Conservation (phyloP, 2,329 filamentous ascomycete species). For the Thelonectria discophora region DNA sequence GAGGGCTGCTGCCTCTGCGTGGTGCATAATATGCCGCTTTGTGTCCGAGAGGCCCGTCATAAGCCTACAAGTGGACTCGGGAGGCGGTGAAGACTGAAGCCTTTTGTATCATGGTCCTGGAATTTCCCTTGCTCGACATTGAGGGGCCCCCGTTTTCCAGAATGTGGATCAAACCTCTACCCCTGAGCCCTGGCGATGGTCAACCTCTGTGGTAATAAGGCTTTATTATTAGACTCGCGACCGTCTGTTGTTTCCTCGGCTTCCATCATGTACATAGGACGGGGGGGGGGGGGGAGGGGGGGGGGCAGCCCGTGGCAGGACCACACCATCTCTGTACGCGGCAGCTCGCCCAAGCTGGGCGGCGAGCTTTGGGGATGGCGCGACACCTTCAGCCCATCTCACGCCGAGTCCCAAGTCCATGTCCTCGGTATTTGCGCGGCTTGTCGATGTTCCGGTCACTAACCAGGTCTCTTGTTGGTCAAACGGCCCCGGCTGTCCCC, state of each 20-base stretch:
- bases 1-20: constrained; percentile 24
- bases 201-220: constrained; percentile 26
- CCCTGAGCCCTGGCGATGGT: constrained; percentile 33
- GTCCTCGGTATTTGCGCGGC: constrained; percentile 42
- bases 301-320: constrained; percentile 20
- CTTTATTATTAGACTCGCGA: constrained; percentile 19
- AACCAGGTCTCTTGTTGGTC: constrained; percentile 25
- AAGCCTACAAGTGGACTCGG: constrained; percentile 32
- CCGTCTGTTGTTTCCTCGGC: constrained; percentile 16
- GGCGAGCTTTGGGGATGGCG: constrained; percentile 19
- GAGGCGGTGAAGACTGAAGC: constrained; percentile 41
- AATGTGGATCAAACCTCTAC: constrained; percentile 36
- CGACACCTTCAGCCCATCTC: constrained; percentile 29
- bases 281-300: constrained; percentile 21
- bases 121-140: constrained; percentile 37
- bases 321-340: constrained; percentile 20
- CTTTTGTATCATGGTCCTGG: constrained; percentile 32
- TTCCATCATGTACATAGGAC: constrained; percentile 23
- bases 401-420: constrained; percentile 41
- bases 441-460: constrained; percentile 29
- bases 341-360: constrained; percentile 16
- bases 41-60: constrained; percentile 29
- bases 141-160: constrained; percentile 29
- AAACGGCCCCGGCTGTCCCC: constrained; percentile 19
- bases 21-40: constrained; percentile 37